Evolutionary conservation across 2,329 filamentous ascomycete species (phyloP).

Genomic region (Aspergillus fijiensis): DNA sequence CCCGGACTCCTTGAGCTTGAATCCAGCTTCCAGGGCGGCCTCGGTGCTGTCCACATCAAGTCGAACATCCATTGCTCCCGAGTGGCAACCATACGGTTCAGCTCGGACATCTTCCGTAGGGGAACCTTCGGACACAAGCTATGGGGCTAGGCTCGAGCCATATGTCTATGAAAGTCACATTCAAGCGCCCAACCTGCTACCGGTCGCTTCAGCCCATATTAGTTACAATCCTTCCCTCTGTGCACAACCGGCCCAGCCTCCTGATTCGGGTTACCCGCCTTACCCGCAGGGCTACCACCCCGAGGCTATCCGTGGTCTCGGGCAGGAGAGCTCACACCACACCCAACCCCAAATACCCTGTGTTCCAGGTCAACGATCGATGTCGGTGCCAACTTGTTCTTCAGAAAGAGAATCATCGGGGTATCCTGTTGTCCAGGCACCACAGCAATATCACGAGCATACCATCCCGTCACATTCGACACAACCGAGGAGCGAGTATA

Average conservation of each 20-base stretch:
- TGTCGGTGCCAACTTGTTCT: slow-evolving; percentile 20
- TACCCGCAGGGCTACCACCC: slow-evolving; percentile 24
- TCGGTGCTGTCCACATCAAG: slow-evolving; percentile 27
- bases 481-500: slow-evolving; percentile 15
- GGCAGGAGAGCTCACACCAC: slow-evolving; percentile 14
- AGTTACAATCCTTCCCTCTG: slow-evolving; percentile 19
- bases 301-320: slow-evolving; percentile 13
- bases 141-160: slow-evolving; percentile 25
- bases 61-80: slow-evolving; percentile 27
- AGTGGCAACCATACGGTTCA: slow-evolving; percentile 30
- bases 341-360: slow-evolving; percentile 19
- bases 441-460: slow-evolving; percentile 16
- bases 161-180: slow-evolving; percentile 21
- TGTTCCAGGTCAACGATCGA: slow-evolving; percentile 18
- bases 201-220: slow-evolving; percentile 21
- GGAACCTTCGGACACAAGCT: slow-evolving; percentile 30
- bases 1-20: slow-evolving; percentile 19
- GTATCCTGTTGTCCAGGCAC: slow-evolving; percentile 16
- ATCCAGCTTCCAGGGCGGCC: slow-evolving; percentile 22
- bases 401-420: slow-evolving; percentile 15
- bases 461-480: slow-evolving; percentile 11
- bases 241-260: slow-evolving; percentile 11
- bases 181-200: slow-evolving; percentile 17
- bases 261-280: slow-evolving; percentile 18
- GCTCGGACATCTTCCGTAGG: slow-evolving; percentile 29